phyloP scores from a whole-genome alignment of 2,329 filamentous ascomycete genomes.

The Cordyceps cateniannulata region DNA sequence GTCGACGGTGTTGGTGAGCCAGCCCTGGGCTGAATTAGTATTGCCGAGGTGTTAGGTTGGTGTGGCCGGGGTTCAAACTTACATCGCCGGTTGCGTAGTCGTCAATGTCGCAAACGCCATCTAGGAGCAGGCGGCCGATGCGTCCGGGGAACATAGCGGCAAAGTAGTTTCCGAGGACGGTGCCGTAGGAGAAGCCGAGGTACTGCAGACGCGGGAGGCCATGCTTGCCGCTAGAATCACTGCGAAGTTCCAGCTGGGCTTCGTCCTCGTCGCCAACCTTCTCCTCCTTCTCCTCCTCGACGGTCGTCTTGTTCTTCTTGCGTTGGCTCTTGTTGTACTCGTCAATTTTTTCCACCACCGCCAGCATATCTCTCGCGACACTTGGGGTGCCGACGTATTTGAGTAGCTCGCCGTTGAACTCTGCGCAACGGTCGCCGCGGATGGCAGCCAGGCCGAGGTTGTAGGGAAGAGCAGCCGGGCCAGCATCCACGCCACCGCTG shows the following conservation, averaged over 20 bases:
- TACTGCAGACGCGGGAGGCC: constrained; percentile 33
- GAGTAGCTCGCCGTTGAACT: constrained; percentile 24
- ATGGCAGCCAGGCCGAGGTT: constrained; percentile 22
- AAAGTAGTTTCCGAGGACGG: constrained; percentile 29
- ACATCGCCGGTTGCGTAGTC: constrained; percentile 29
- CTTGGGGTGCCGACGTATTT: constrained; percentile 29
- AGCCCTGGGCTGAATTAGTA: constrained; percentile 21
- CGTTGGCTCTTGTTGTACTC: constrained; percentile 22
- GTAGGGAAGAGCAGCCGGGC: constrained; percentile 20
- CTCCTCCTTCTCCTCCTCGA: not conserved
- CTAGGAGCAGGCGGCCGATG: constrained; percentile 36
- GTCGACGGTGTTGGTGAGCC: constrained; percentile 31
- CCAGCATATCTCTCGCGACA: constrained; percentile 38
- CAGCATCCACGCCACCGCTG: constrained; percentile 21
- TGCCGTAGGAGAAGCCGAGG: constrained; percentile 44
- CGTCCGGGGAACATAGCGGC: constrained; percentile 30
- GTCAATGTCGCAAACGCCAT: constrained; percentile 30
- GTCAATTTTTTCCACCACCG: constrained; percentile 35
- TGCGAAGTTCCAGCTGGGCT: constrained; percentile 13
- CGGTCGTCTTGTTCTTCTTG: not conserved
- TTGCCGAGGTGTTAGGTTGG: no score
- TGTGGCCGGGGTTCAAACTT: constrained; percentile 13
- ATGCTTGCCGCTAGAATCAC: not conserved
- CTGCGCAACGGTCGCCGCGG: constrained; percentile 24
- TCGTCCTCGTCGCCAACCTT: not conserved